Conservation (phyloP, 768 basidiomycete species). For the Hygrophorus russula region DNA sequence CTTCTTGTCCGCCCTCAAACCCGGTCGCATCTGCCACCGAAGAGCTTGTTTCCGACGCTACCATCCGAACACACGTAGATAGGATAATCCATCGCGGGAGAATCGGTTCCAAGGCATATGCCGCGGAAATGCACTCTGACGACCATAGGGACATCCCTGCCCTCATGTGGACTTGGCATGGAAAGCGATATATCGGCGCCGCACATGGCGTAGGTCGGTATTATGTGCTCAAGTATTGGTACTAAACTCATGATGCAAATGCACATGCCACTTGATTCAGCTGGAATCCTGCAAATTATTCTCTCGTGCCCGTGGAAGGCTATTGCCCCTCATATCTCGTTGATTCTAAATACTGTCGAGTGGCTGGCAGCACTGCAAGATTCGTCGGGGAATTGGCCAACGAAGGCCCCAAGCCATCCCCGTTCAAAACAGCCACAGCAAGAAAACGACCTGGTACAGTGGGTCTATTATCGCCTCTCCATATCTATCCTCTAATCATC, state of each 20-base stretch:
- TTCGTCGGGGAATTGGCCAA: conserved; percentile 40
- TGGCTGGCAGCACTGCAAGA: conserved; percentile 40
- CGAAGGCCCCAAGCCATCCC: conserved; percentile 22
- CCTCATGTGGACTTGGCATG: conserved; percentile 52
- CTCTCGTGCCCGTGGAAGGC: conserved; percentile 28
- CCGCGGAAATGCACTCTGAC: conserved; percentile 11
- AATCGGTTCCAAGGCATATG: conserved; percentile 25
- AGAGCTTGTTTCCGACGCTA: conserved; percentile 23
- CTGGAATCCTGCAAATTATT: conserved; percentile 42
- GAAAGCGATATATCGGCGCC: conserved; percentile 43
- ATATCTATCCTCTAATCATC: background rate
- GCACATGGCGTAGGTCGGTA: conserved; percentile 48
- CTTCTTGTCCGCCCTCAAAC: background rate
- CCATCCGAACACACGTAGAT: conserved; percentile 25
- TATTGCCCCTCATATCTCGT: conserved; percentile 24
- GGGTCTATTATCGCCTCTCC: conserved; percentile 11
- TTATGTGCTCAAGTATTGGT: background rate
- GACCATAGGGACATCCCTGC: conserved; percentile 20
- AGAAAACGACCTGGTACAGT: conserved; percentile 38
- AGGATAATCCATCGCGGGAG: conserved; percentile 30
- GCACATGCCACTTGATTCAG: conserved; percentile 16
- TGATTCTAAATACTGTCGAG: conserved; percentile 31
- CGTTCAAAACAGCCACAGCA: conserved; percentile 6
- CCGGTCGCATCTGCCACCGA: background rate
- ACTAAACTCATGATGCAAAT: background rate